A percentile compares a stretch with the other conserved stretches of the same genome.
Evolutionary conservation across 345 rosid species (phyloP).

Genomic region (Gossypium mustelinum): DNA sequence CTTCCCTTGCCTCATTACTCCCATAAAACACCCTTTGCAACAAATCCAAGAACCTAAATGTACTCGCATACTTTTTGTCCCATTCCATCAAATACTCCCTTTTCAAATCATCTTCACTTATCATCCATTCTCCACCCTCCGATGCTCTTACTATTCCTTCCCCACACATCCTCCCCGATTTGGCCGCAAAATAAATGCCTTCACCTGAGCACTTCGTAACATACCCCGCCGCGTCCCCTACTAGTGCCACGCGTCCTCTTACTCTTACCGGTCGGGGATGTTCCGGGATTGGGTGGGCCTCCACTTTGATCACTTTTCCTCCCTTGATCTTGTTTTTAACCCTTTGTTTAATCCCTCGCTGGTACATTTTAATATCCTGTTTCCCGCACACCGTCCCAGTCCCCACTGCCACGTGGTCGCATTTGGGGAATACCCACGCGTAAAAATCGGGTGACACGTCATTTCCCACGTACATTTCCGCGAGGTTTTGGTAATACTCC

Average conservation of each 20-base stretch:
- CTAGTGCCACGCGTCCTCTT: conserved; percentile 51
- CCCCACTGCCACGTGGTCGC: conserved; percentile 78
- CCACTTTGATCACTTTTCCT: conserved; percentile 57
- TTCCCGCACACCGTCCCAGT: conserved; percentile 50
- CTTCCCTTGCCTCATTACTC: conserved; percentile 47
- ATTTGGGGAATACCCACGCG: conserved; percentile 73
- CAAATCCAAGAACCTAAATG: conserved; percentile 51
- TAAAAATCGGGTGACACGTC: conserved; percentile 80
- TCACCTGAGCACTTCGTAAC: conserved; percentile 66
- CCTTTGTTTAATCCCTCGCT: conserved; percentile 44
- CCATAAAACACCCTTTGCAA: conserved; percentile 54
- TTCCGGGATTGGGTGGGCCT: conserved; percentile 77
- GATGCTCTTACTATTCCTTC: conserved; percentile 61
- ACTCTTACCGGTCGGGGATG: conserved; percentile 55
- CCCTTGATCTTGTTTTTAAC: conserved; percentile 45
- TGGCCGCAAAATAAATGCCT: conserved; percentile 71
- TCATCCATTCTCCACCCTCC: conserved; percentile 41
- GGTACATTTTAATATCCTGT: conserved; percentile 38
- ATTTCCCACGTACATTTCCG: conserved; percentile 64
- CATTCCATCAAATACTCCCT: conserved; percentile 55
- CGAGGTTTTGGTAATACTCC: conserved; percentile 56
- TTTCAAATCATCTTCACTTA: conserved; percentile 47
- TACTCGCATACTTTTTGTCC: conserved; percentile 39
- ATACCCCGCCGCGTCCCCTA: conserved; percentile 72
- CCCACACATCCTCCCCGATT: conserved; percentile 60